Evolutionary conservation across 2,329 filamentous ascomycete species (phyloP).

Genomic region (Phaeosphaeria sp.): DNA sequence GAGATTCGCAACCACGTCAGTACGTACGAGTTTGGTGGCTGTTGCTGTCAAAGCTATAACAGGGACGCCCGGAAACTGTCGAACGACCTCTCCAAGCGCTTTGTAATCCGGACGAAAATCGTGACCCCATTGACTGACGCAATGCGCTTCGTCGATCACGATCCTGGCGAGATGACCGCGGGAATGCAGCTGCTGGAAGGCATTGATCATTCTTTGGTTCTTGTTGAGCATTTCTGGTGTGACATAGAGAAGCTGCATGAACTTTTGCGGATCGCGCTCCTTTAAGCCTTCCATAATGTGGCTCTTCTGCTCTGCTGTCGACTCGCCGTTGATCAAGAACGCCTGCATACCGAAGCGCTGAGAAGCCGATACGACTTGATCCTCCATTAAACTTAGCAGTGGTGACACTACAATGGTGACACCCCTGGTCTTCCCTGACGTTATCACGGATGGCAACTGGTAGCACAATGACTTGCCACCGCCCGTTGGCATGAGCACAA

Average conservation of each 20-base stretch:
- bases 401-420: constrained; percentile 96
- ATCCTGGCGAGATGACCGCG: constrained; percentile 81
- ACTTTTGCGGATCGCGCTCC: constrained; percentile 71
- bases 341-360: constrained; percentile 76
- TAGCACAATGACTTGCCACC: constrained; percentile 98
- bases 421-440: constrained; percentile 79
- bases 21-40: constrained; percentile 89
- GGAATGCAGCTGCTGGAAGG: constrained; percentile 71
- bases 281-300: constrained; percentile 71
- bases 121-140: constrained; percentile 98
- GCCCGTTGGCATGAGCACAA: constrained; percentile 97
- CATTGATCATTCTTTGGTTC: constrained; percentile 71
- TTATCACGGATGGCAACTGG: constrained; percentile 87
- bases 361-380: constrained; percentile 86
- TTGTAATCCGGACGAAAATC: constrained; percentile 98
- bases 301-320: constrained; percentile 66
- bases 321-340: constrained; percentile 81
- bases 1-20: constrained; percentile 92
- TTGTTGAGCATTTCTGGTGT: constrained; percentile 97
- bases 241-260: constrained; percentile 88
- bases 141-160: constrained; percentile 99
- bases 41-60: constrained; percentile 96
- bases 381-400: constrained; percentile 93
- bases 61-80: constrained; percentile 77
- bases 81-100: constrained; percentile 75